Conservation (phyloP, 306 rosid species). For the Vachellia collinsii region DNA sequence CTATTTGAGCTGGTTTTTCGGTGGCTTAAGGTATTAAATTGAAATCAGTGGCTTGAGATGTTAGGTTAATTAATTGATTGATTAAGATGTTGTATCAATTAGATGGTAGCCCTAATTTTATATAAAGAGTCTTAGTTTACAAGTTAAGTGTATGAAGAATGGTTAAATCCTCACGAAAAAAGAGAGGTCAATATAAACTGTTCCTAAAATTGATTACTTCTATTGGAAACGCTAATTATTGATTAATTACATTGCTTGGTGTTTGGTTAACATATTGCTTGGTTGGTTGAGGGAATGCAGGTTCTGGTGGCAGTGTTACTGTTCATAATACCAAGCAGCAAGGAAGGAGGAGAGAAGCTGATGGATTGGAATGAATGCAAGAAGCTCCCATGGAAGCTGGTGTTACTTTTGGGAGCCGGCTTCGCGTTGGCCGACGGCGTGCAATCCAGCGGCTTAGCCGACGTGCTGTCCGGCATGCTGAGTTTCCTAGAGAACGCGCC, state of each 20-base stretch:
- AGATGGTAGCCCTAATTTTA: background rate
- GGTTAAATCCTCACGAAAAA: no score
- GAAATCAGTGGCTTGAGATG: background rate
- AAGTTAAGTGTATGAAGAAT: no score
- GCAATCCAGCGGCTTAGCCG: slow-evolving; percentile 73
- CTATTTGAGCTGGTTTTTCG: background rate
- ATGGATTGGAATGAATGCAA: slow-evolving; percentile 96
- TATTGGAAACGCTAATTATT: no score
- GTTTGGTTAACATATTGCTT: background rate
- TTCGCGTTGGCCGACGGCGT: slow-evolving; percentile 94
- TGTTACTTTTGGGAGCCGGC: slow-evolving; percentile 83
- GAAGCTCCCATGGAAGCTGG: slow-evolving; percentile 83
- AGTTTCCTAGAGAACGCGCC: slow-evolving; percentile 69
- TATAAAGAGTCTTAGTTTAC: no score
- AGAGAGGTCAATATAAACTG: no score
- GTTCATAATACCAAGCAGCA: slow-evolving; percentile 88
- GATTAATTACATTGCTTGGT: no score
- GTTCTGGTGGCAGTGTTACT: slow-evolving; percentile 75
- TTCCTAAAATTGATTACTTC: no score
- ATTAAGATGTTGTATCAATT: no score
- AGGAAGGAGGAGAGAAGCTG: slow-evolving; percentile 72
- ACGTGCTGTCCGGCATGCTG: slow-evolving; percentile 55
- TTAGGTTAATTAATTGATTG: no score
- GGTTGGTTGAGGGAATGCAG: slow-evolving; percentile 35
- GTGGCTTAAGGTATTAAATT: no score